Evolutionary conservation across 2,329 filamentous ascomycete genomes (phyloP).

Genomic region (Aurifilum marmelostoma): DNA sequence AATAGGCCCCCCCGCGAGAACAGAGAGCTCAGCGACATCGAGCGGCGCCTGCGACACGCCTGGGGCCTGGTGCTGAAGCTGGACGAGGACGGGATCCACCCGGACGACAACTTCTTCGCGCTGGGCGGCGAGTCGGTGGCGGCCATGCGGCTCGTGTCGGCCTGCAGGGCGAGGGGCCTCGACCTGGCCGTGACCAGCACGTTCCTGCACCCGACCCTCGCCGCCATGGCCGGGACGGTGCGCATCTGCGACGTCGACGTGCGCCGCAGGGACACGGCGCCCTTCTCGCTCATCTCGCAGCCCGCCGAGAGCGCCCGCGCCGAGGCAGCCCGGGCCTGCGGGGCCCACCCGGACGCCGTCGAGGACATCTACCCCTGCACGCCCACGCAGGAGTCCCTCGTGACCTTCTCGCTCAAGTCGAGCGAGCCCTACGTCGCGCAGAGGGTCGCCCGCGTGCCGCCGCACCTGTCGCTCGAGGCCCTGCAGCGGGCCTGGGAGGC

Average conservation of each 20-base stretch:
- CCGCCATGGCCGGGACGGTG: constrained; percentile 47
- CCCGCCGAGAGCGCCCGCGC: constrained; percentile 27
- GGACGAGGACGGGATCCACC: constrained; percentile 40
- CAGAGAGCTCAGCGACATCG: constrained; percentile 38
- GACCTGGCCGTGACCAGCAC: constrained; percentile 44
- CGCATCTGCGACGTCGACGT: constrained; percentile 35
- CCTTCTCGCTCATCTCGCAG: constrained; percentile 35
- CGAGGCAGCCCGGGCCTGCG: constrained; percentile 34
- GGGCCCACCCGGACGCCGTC: constrained; percentile 30
- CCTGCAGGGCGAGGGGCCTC: constrained; percentile 39
- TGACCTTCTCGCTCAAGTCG: constrained; percentile 40
- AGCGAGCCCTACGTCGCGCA: constrained; percentile 42
- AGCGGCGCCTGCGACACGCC: constrained; percentile 38
- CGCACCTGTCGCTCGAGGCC: constrained; percentile 30
- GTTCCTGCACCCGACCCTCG: constrained; percentile 46
- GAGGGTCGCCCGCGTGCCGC: constrained; percentile 32
- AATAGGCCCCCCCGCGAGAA: constrained; percentile 18
- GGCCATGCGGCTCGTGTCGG: constrained; percentile 49
- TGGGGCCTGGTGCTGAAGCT: constrained; percentile 38
- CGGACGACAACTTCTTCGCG: constrained; percentile 46
- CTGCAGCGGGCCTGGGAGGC: constrained; percentile 38
- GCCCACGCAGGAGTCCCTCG: constrained; percentile 42
- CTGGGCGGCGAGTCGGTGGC: constrained; percentile 50
- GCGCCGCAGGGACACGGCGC: constrained; percentile 33
- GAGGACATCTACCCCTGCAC: constrained; percentile 46